These are phyloP conservation scores for Pleurotus eryngii DNA, from an alignment of 768 basidiomycete species.

Conservation along the genomic window DNA sequence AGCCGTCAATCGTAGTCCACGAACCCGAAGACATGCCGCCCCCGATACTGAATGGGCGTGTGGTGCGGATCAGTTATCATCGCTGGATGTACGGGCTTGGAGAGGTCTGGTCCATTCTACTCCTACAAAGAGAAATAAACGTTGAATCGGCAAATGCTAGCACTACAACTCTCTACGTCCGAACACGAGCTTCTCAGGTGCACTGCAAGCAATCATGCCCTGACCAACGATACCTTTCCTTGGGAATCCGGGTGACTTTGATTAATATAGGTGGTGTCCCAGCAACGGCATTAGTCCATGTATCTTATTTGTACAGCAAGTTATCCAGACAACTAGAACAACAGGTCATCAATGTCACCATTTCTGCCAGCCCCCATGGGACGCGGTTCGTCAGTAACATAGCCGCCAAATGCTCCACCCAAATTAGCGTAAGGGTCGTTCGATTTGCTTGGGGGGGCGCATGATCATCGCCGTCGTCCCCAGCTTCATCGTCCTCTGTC, in stretches of 20 bases:
- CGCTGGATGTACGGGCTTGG: conserved; percentile 92
- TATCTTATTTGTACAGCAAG: neutral
- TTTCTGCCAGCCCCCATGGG: conserved; percentile 49
- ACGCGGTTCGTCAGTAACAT: conserved; percentile 68
- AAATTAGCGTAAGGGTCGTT: conserved; percentile 83
- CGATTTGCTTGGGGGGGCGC: conserved; percentile 30
- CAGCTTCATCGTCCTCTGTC: conserved; percentile 15
- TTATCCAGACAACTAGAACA: conserved; percentile 42
- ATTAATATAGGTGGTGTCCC: too few relatives aligned
- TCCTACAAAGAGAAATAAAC: conserved; percentile 7
- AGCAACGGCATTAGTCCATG: conserved; percentile 4
- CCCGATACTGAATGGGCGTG: conserved; percentile 29
- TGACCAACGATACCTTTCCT: neutral
- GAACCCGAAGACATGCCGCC: conserved; percentile 40
- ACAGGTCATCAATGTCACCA: conserved; percentile 61
- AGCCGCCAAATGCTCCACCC: conserved; percentile 72
- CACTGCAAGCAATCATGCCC: conserved; percentile 9
- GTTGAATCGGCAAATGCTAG: conserved; percentile 31
- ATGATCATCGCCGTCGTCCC: conserved; percentile 26
- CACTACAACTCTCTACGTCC: conserved; percentile 88
- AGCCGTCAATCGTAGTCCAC: conserved; percentile 83
- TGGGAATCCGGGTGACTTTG: neutral
- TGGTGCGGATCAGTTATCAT: conserved; percentile 86
- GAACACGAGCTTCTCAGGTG: conserved; percentile 23
- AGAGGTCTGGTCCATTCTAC: conserved; percentile 58